phyloP scores from a whole-genome alignment of 805 yeast species.

The Phaffomyces antillensis region DNA sequence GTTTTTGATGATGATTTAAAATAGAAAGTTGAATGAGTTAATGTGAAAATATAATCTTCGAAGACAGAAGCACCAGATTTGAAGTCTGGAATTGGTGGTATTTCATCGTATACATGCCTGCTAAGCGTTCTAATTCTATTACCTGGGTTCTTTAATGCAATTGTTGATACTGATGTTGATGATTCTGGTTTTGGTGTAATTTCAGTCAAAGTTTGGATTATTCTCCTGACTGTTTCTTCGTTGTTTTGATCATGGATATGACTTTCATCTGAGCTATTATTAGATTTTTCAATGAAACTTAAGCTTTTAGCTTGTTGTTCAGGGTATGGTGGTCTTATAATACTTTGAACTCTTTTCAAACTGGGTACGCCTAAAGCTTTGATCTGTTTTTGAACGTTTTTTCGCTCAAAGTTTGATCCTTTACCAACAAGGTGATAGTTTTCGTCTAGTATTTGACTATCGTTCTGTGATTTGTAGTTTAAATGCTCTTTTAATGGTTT shows the following conservation, averaged over 20 bases:
- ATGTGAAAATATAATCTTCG: conserved; percentile 27
- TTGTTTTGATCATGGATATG: conserved; percentile 13
- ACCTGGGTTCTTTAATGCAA: conserved; percentile 4
- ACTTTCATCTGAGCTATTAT: conserved; percentile 3
- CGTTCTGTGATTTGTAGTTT: background rate
- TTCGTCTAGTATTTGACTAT: conserved; percentile 2
- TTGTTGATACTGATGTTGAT: conserved; percentile 9
- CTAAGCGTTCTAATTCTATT: conserved; percentile 6
- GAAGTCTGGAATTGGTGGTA: conserved; percentile 32
- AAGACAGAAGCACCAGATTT: conserved; percentile 19
- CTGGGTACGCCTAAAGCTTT: conserved; percentile 21
- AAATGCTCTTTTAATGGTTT: background rate
- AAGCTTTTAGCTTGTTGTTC: conserved; percentile 12
- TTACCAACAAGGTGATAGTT: conserved; percentile 21
- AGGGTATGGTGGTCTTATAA: conserved; percentile 7
- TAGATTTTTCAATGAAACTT: conserved; percentile 5
- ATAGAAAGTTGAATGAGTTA: conserved; percentile 32
- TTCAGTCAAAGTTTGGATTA: conserved; percentile 19
- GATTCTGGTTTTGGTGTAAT: conserved; percentile 19
- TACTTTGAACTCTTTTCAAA: conserved; percentile 21
- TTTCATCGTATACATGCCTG: conserved; percentile 22
- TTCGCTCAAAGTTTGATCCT: conserved; percentile 25
- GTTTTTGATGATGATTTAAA: conserved; percentile 29
- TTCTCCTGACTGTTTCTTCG: conserved; percentile 14
- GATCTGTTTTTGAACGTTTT: conserved; percentile 22